Evolutionary conservation across 1,284 basidiomycete species (phyloP), one percentile per base, ranked within the genome.

Genomic region (Earliella scabrosa): DNA sequence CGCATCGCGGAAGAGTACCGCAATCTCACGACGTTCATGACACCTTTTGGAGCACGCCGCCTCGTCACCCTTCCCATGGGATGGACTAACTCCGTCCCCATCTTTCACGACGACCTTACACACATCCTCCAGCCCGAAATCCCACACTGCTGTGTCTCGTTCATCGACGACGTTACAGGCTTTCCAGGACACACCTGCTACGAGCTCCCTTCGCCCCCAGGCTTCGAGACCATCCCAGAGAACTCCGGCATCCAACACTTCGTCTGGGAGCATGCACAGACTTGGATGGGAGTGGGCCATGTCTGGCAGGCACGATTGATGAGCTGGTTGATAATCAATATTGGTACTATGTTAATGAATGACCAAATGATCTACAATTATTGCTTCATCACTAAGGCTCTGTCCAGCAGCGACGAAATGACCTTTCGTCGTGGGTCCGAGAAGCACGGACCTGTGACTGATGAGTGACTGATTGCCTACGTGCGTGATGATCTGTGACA

Each of bases 61-160:
- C 63, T 75, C 0, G 61, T 58, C 0, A 66, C 60, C 0, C 54
- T 77, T 0, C 76, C 75, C 0, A 75, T 75, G 73, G 76, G 76
- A 0, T 78, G 68, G 68, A 76, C 74, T 0, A 76, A 78, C 46
- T 76, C 71, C 0, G 69, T 75, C 0, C 70, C 70, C 0, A 71
- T 75, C 14, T 72, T 75, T 43, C 73, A 77, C 51, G 69, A 70
- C 35, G 64, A 73, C 54, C 62, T 77, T 1, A 69, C 67, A 0
- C 70, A 67, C 47, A 75, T 75, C 29, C 60, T 79, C 0, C 65
- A 72, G 32, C 55, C 61, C 2, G 69, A 78, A 45, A 75, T 77
- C 63, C 72, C 70, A 3, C 18, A 72, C 5, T 18, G 65, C 26
- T 70, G 72, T 0, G 52, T 59, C 0, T 69, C 69, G 1, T 77